Conservation (phyloP, 495 filamentous ascomycete species). For the Penicillium tannophilum region DNA sequence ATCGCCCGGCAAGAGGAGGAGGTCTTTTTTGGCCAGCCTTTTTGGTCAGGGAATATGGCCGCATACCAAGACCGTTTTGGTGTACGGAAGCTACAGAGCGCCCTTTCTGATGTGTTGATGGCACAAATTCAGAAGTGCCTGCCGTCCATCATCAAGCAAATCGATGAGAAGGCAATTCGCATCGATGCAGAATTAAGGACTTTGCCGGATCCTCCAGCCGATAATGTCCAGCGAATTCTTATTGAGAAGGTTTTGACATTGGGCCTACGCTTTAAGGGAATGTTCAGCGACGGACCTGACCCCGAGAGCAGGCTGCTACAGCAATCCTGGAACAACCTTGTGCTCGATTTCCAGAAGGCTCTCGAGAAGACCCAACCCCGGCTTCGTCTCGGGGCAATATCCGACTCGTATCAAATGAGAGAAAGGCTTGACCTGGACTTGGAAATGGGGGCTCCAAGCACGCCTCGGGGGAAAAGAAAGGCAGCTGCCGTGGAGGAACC, state of each 20-base stretch:
- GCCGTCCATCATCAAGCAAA: constrained; percentile 59
- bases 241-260: constrained; percentile 38
- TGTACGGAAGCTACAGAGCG: constrained; percentile 54
- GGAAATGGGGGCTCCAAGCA: constrained; percentile 18
- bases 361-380: constrained; percentile 39
- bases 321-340: constrained; percentile 39
- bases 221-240: constrained; percentile 38
- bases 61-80: constrained; percentile 58
- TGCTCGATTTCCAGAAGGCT: constrained; percentile 37
- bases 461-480: constrained; percentile 24
- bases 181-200: constrained; percentile 50
- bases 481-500: background rate
- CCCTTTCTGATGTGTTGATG: constrained; percentile 56
- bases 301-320: constrained; percentile 34
- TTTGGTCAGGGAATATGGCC: constrained; percentile 52
- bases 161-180: constrained; percentile 47
- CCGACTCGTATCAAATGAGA: constrained; percentile 6
- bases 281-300: constrained; percentile 40
- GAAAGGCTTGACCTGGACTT: constrained; percentile 31
- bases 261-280: constrained; percentile 28
- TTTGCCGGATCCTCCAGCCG: constrained; percentile 58
- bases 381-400: constrained; percentile 16
- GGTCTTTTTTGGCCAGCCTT: constrained; percentile 54
- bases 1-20: constrained; percentile 59
- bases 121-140: constrained; percentile 61